Conservation (phyloP, 2,329 filamentous ascomycete genomes). For the Phaeophleospora eucalypticola region DNA sequence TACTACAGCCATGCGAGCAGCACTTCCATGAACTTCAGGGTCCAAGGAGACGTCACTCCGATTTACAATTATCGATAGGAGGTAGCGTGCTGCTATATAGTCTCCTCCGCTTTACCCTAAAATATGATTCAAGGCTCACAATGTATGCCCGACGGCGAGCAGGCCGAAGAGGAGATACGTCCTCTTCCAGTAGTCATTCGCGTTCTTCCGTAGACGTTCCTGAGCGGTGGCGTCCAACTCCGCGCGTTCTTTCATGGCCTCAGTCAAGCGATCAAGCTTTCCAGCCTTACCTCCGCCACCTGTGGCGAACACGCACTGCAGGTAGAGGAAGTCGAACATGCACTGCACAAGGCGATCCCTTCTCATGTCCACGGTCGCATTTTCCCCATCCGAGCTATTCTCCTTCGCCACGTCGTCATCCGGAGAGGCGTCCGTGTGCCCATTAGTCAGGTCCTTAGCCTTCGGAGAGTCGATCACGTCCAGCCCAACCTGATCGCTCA, state of each 20-base stretch:
- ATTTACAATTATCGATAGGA: no score
- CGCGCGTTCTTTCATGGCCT: conserved; percentile 46
- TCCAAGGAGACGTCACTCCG: no score
- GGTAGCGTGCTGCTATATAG: no score
- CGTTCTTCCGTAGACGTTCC: conserved; percentile 57
- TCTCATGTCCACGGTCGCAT: conserved; percentile 5
- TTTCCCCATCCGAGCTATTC: conserved; percentile 10
- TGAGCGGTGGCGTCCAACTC: conserved; percentile 47
- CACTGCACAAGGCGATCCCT: conserved; percentile 33
- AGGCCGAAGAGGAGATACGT: conserved; percentile 79
- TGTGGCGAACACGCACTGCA: conserved; percentile 29
- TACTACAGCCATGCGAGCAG: no score
- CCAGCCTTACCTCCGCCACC: not conserved
- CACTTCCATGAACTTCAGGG: no score
- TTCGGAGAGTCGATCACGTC: conserved; percentile 14
- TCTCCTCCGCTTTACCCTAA: no score
- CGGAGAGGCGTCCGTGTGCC: conserved; percentile 3
- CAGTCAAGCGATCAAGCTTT: conserved; percentile 8
- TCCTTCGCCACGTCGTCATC: conserved; percentile 12
- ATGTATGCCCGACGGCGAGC: conserved; percentile 42
- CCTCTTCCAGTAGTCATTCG: conserved; percentile 76
- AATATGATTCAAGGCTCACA: not conserved
- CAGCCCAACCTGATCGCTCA: conserved; percentile 45
- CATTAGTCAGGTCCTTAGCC: conserved; percentile 14
- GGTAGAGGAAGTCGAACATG: conserved; percentile 43